Percentiles rank a stretch among this genome's conserved stretches.
Evolutionary conservation across 2,329 filamentous ascomycete genomes (phyloP).

Genomic region (Raffaelea arxii): DNA sequence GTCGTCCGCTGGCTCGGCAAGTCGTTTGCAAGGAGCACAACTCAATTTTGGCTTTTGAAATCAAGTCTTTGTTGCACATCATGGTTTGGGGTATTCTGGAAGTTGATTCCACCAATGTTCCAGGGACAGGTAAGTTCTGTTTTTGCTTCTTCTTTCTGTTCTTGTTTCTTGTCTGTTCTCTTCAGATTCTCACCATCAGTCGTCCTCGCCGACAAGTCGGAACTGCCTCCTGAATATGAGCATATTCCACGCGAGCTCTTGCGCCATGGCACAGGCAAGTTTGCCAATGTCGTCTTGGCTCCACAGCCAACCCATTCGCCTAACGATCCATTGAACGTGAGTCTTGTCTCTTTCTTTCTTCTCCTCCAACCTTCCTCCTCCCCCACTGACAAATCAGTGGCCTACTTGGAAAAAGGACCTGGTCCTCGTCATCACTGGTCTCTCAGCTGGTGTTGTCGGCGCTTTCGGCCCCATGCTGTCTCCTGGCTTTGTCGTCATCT

Average conservation of each 20-base stretch:
- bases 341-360: slow-evolving; percentile 7
- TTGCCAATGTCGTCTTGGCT: slow-evolving; percentile 25
- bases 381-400: slow-evolving; percentile 6
- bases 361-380: background rate
- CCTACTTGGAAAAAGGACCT: slow-evolving; percentile 25
- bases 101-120: background rate
- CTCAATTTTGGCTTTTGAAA: no score
- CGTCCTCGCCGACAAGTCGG: slow-evolving; percentile 33
- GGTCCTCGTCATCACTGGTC: slow-evolving; percentile 32
- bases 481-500: slow-evolving; percentile 37
- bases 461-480: slow-evolving; percentile 42
- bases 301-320: slow-evolving; percentile 38
- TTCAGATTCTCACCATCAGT: slow-evolving; percentile 20
- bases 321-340: slow-evolving; percentile 37
- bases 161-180: background rate
- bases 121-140: slow-evolving; percentile 1
- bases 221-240: slow-evolving; percentile 35
- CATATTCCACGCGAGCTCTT: slow-evolving; percentile 30
- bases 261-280: slow-evolving; percentile 25
- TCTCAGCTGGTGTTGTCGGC: slow-evolving; percentile 36
- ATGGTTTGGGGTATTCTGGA: slow-evolving; percentile 5
- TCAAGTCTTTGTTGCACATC: no score
- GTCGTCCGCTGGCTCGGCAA: no score
- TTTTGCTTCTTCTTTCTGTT: background rate
- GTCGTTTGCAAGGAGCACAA: background rate